A percentile compares a stretch with the other conserved stretches of the same genome.
These are phyloP conservation scores for Coccomyxa sp. DNA, from an alignment of 139 green algal species.

Conservation along the genomic window DNA sequence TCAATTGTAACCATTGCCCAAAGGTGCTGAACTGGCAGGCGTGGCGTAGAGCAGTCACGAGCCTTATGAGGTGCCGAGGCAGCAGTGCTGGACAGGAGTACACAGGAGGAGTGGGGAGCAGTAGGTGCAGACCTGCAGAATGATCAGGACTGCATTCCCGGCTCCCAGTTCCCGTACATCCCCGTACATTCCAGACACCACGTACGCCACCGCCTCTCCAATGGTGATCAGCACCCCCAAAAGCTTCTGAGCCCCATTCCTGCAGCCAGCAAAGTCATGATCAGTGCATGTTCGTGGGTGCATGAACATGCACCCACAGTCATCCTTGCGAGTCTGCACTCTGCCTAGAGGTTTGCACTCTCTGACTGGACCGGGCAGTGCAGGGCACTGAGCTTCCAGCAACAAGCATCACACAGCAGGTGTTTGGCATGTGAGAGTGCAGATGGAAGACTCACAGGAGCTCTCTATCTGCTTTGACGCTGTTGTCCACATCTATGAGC, in stretches of 20 bases:
- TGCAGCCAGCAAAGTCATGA: too few species aligned
- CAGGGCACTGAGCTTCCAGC: too few species aligned
- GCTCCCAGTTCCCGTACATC: conserved; percentile 90
- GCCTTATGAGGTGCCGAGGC: too few species aligned
- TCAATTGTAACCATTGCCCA: background rate
- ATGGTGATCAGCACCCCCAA: conserved; percentile 98
- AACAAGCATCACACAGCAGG: too few species aligned
- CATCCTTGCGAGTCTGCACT: too few species aligned
- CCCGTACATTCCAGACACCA: conserved; percentile 98
- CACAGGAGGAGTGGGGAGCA: background rate
- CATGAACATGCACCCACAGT: too few species aligned
- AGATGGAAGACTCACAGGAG: conserved; percentile 62
- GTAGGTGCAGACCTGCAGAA: conserved; percentile 67
- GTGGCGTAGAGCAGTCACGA: too few species aligned
- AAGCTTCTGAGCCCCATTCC: conserved; percentile 94
- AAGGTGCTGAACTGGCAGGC: too few species aligned
- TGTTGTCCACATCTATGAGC: conserved; percentile 98
- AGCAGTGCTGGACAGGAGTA: background rate
- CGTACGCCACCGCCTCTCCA: conserved; percentile 98
- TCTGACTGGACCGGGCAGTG: too few species aligned
- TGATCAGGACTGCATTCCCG: conserved; percentile 92
- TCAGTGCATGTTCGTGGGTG: too few species aligned
- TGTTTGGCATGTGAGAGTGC: too few species aligned
- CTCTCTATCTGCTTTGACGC: conserved; percentile 91
- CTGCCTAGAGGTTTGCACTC: too few species aligned